These are phyloP conservation scores for Monosporascus cannonballus DNA, from an alignment of 2,329 filamentous ascomycete genomes.

Conservation along the genomic window DNA sequence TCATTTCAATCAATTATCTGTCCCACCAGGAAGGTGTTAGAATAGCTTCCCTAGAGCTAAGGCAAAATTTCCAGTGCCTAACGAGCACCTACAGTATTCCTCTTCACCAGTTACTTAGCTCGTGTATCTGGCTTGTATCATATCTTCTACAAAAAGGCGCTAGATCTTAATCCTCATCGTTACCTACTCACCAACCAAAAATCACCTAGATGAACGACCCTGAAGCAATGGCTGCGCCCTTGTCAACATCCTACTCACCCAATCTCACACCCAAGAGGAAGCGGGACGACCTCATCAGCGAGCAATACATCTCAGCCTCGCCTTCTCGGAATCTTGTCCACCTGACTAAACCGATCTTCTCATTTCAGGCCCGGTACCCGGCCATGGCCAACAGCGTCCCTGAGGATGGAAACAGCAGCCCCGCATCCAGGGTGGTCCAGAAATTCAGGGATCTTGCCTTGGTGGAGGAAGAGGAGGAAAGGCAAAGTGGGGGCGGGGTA, in stretches of 20 bases:
- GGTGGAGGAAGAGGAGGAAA: slow-evolving; percentile 8
- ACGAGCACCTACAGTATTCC: too few relatives aligned
- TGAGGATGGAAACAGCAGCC: slow-evolving; percentile 46
- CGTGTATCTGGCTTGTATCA: too few relatives aligned
- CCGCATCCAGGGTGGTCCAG: slow-evolving; percentile 45
- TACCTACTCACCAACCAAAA: neutral
- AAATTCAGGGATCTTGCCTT: slow-evolving; percentile 46
- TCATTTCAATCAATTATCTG: neutral
- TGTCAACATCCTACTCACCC: slow-evolving; percentile 6
- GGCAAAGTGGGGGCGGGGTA: slow-evolving; percentile 32
- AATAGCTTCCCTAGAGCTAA: neutral
- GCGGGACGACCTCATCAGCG: slow-evolving; percentile 28
- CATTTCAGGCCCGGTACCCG: slow-evolving; percentile 33
- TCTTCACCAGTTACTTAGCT: too few relatives aligned
- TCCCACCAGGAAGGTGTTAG: neutral
- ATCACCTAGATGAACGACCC: neutral
- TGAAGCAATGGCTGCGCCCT: slow-evolving; percentile 14
- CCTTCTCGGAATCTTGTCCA: slow-evolving; percentile 18
- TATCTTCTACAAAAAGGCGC: too few relatives aligned
- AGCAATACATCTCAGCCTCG: slow-evolving; percentile 22
- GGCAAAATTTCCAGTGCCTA: too few relatives aligned
- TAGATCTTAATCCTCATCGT: too few relatives aligned
- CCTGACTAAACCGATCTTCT: slow-evolving; percentile 30
- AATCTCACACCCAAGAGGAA: slow-evolving; percentile 40
- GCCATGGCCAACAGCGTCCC: slow-evolving; percentile 13